phyloP scores from a whole-genome alignment of 2,329 filamentous ascomycete species.

The Nannizzia gypsea region DNA sequence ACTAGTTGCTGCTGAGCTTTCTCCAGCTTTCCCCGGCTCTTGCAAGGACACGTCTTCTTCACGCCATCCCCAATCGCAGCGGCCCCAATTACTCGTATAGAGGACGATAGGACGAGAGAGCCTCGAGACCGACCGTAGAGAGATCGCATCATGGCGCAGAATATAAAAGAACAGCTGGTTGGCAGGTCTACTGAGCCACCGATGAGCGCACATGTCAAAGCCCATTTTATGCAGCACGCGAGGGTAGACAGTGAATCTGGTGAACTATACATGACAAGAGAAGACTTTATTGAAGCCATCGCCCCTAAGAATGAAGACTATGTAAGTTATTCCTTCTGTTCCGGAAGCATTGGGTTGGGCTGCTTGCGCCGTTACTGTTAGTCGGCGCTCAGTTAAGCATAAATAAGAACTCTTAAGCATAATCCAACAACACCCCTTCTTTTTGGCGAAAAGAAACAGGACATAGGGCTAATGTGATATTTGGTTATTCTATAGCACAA shows the following conservation, averaged over 20 bases:
- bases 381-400: not conserved
- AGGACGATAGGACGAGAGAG: too few species aligned
- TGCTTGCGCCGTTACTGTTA: not conserved
- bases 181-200: conserved; percentile 47
- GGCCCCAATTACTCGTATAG: not conserved
- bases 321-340: conserved; percentile 46
- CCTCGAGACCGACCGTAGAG: not conserved
- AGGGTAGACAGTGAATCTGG: conserved; percentile 61
- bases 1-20: not conserved
- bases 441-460: not conserved
- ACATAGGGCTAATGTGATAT: conserved; percentile 8
- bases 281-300: conserved; percentile 86
- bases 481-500: conserved; percentile 58
- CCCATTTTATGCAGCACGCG: conserved; percentile 65
- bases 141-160: conserved; percentile 31
- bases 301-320: conserved; percentile 81
- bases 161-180: conserved; percentile 68
- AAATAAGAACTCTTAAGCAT: not conserved
- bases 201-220: conserved; percentile 62
- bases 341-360: not conserved
- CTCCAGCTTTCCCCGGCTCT: not conserved
- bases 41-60: not conserved
- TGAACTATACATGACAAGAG: conserved; percentile 66
- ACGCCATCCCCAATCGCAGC: not conserved
- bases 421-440: not conserved